phyloP scores from a whole-genome alignment of 1,284 basidiomycete species.

The Flammula alnicola region DNA sequence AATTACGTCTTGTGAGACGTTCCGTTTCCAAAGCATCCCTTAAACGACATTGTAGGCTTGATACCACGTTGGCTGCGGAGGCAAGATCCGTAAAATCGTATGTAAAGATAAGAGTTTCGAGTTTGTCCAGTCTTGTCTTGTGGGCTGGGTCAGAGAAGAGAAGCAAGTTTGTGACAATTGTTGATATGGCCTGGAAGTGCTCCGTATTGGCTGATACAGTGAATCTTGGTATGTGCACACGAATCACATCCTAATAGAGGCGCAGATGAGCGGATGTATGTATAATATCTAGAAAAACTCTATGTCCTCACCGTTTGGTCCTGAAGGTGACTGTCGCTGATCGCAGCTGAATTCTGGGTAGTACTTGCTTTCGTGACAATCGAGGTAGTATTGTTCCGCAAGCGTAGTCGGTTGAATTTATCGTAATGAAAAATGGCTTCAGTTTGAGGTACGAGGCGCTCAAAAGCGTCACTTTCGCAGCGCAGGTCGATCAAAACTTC shows the following conservation, averaged over 20 bases:
- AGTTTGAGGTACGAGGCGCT: constrained; percentile 90
- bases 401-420: constrained; percentile 91
- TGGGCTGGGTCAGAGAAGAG: constrained; percentile 89
- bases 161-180: constrained; percentile 86
- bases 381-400: constrained; percentile 74
- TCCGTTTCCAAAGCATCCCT: constrained; percentile 71
- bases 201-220: constrained; percentile 87
- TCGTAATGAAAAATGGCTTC: constrained; percentile 89
- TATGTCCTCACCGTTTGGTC: constrained; percentile 75
- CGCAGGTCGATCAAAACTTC: constrained; percentile 88
- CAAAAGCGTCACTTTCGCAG: constrained; percentile 83
- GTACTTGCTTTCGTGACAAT: constrained; percentile 35
- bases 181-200: constrained; percentile 89
- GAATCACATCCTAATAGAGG: constrained; percentile 72
- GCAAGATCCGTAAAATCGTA: constrained; percentile 89
- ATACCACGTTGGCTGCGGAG: constrained; percentile 72
- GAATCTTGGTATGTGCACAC: constrained; percentile 83
- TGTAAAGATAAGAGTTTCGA: constrained; percentile 87
- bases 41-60: constrained; percentile 77
- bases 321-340: constrained; percentile 66
- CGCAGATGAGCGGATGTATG: constrained; percentile 5
- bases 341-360: constrained; percentile 31
- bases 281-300: constrained; percentile 1
- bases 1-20: constrained; percentile 49
- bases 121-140: constrained; percentile 73